Percentiles rank a stretch among this genome's conserved stretches.
Evolutionary conservation across 345 rosid genomes (phyloP).

Genomic region (Rhodamnia argentea): DNA sequence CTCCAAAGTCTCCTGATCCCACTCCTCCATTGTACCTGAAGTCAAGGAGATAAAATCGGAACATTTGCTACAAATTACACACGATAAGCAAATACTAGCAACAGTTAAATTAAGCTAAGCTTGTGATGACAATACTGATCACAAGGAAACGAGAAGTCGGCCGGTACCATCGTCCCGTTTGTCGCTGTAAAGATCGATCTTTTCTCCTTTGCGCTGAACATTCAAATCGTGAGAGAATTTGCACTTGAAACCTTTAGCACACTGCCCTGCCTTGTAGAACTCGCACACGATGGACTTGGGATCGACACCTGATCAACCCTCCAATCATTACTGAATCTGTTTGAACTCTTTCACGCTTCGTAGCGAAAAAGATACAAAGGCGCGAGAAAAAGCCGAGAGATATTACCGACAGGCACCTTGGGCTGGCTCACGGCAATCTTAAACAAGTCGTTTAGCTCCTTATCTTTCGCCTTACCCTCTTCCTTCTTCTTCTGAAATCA

Average conservation of each 20-base stretch:
- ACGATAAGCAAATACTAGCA: background rate
- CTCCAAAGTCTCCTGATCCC: slow-evolving; percentile 75
- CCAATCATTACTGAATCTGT: background rate
- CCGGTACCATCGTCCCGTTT: slow-evolving; percentile 41
- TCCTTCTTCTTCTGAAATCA: slow-evolving; percentile 46
- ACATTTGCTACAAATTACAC: background rate
- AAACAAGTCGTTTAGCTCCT: slow-evolving; percentile 57
- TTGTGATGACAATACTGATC: background rate
- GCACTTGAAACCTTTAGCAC: slow-evolving; percentile 61
- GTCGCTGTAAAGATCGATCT: slow-evolving; percentile 55
- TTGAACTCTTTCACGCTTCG: background rate
- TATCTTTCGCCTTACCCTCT: slow-evolving; percentile 48
- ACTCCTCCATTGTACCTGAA: slow-evolving; percentile 56
- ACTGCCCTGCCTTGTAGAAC: slow-evolving; percentile 57
- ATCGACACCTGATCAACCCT: slow-evolving; percentile 47
- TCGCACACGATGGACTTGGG: slow-evolving; percentile 66
- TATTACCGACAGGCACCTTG: slow-evolving; percentile 51
- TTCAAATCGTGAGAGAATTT: slow-evolving; percentile 67
- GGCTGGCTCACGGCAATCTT: slow-evolving; percentile 71
- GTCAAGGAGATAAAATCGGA: background rate
- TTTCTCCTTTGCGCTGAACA: slow-evolving; percentile 66
- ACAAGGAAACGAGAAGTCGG: background rate
- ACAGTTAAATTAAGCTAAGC: background rate
- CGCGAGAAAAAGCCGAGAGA: background rate
- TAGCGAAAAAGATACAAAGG: background rate